A percentile compares a stretch with the other conserved stretches of the same genome.
phyloP scores from a whole-genome alignment of 2,329 filamentous ascomycete genomes.

The Salinomyces thailandicus region DNA sequence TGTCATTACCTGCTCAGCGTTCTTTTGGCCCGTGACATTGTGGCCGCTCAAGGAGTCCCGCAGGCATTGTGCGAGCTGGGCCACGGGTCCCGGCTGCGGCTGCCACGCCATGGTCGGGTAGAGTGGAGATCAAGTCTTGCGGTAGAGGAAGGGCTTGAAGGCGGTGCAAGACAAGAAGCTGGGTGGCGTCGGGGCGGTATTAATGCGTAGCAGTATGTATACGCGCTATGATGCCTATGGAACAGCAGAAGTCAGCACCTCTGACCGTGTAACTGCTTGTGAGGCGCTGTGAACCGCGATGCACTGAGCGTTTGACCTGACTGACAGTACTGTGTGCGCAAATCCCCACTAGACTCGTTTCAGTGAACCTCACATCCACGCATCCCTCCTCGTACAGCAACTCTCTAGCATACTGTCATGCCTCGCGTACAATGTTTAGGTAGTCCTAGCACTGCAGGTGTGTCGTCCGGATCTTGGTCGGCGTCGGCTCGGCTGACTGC shows the following conservation, averaged over 20 bases:
- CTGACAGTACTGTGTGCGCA: not conserved
- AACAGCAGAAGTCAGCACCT: conserved; percentile 3
- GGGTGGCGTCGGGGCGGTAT: not conserved
- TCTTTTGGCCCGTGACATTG: conserved; percentile 69
- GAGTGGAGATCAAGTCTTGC: not conserved
- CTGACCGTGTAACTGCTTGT: conserved; percentile 4
- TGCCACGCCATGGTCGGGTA: conserved; percentile 71
- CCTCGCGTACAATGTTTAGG: not conserved
- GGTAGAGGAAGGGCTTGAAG: not conserved
- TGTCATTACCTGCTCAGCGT: conserved; percentile 69
- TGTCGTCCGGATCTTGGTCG: not conserved
- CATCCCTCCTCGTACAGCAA: not conserved
- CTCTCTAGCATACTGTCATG: too few species aligned
- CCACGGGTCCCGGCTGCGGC: conserved; percentile 74
- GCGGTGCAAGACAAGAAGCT: not conserved
- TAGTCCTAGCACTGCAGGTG: not conserved
- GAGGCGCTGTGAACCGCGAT: conserved; percentile 1
- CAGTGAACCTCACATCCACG: not conserved
- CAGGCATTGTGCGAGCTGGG: conserved; percentile 79
- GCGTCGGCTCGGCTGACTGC: not conserved
- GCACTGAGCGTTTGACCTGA: not conserved
- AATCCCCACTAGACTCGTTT: not conserved
- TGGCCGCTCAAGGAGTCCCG: conserved; percentile 84
- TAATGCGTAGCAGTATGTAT: conserved; percentile 2
- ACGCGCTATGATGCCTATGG: not conserved